Base-by-base conservation (phyloP, 1,284 basidiomycete species). In the Vanrija sp. region DNA sequence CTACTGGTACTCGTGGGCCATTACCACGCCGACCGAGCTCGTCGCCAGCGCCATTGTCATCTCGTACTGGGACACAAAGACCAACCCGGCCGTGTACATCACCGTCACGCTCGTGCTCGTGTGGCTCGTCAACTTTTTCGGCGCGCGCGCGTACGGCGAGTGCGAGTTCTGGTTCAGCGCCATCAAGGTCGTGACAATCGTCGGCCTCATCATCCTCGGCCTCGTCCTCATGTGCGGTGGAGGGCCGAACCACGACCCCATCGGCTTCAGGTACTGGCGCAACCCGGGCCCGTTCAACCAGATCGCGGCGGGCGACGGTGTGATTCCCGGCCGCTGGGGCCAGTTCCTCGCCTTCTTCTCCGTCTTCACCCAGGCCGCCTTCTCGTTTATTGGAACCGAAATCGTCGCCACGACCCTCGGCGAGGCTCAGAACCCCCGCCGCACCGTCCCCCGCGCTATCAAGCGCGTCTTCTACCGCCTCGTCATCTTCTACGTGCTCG, bases 321-420 rank as follows among this genome's bases (percentile, higher is more conserved):
- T 54, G 14, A 61, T 72, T 35, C 41, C 41, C 1, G 70, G 71
- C 8, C 15, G 35, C 27, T 71, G 67, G 66, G 85, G 85, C 62
- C 78, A 82, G 20, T 89, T 86, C 78, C 78, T 89, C 22, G 86
- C 79, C 16, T 81, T 89, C 63, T 75, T 88, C 49, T 79, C 77
- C 51, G 81, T 87, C 15, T 71, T 89, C 46, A 82, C 88, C 20
- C 86, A 88, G 68, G 87, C 89, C 12, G 86, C 85, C 3, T 93
- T 89, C 79, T 88, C 87, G 3, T 88, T 86, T 79, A 84, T 88
- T 67, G 88, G 86, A 54, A 86, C 89, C 76, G 89, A 93, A 66
- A 80, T 91, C 56, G 85, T 91, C 47, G 86, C 86, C 7, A 83
- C 88, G n/a, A 74, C 75, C 8, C 78, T 86, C 56, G 71, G 83